Percentiles rank a stretch among this genome's conserved stretches.
Evolutionary conservation across 257 asterid genomes (phyloP).

Genomic region (Ilex aquifolium): DNA sequence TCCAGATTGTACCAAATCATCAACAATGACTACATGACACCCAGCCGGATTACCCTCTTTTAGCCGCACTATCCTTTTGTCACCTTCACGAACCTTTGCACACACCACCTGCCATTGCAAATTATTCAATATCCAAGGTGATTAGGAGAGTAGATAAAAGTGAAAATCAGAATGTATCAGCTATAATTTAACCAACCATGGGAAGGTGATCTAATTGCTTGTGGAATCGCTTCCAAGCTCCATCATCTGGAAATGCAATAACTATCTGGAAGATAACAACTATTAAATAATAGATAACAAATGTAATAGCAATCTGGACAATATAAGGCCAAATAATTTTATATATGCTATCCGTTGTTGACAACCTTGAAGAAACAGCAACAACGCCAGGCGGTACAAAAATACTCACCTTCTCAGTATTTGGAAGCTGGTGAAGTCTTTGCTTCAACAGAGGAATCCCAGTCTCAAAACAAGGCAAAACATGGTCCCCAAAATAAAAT

Average conservation of each 20-base stretch:
- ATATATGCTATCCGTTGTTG: background rate
- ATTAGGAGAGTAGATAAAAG: constrained; percentile 6
- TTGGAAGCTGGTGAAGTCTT: constrained; percentile 71
- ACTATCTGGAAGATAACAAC: constrained; percentile 49
- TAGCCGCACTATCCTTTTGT: constrained; percentile 80
- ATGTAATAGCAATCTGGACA: background rate
- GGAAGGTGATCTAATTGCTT: constrained; percentile 72
- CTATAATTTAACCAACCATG: constrained; percentile 37
- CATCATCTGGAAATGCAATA: constrained; percentile 97
- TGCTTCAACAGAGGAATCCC: constrained; percentile 87
- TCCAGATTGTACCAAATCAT: constrained; percentile 95
- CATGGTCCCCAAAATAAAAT: constrained; percentile 81
- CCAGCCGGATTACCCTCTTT: constrained; percentile 93
- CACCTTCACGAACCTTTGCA: constrained; percentile 96
- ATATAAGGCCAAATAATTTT: background rate
- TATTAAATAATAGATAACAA: constrained; percentile 1
- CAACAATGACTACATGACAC: constrained; percentile 93
- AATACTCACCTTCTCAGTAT: constrained; percentile 49
- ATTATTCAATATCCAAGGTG: constrained; percentile 5
- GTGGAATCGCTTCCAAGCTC: constrained; percentile 99
- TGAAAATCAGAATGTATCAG: background rate
- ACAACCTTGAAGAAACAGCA: background rate
- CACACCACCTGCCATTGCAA: constrained; percentile 60
- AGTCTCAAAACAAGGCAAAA: constrained; percentile 87
- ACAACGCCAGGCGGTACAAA: background rate